These are phyloP conservation scores for Candida odintsovae DNA, from an alignment of 805 yeast genomes.

Conservation along the genomic window DNA sequence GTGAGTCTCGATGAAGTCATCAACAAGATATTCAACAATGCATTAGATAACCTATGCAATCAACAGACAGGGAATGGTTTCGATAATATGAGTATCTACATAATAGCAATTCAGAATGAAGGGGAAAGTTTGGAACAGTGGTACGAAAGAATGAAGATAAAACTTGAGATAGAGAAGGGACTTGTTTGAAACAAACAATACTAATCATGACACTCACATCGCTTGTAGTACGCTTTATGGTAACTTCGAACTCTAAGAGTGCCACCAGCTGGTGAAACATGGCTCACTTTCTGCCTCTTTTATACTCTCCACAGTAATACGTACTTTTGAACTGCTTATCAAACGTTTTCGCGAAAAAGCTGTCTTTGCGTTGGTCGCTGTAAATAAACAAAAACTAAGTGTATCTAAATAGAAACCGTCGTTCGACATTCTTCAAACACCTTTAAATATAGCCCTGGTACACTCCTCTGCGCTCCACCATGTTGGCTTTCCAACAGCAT, in stretches of 20 bases:
- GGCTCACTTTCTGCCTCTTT: no score
- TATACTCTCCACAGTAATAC: no score
- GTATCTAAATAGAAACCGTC: not conserved
- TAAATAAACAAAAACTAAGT: not conserved
- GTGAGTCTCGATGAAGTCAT: conserved; percentile 53
- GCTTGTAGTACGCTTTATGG: no score
- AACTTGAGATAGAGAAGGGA: conserved; percentile 29
- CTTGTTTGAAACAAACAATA: conserved; percentile 7
- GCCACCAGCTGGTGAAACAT: no score
- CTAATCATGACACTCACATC: not conserved
- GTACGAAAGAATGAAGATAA: conserved; percentile 47
- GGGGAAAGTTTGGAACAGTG: conserved; percentile 45
- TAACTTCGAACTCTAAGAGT: no score
- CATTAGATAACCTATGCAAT: conserved; percentile 59
- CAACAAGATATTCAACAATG: conserved; percentile 55
- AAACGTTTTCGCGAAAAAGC: not conserved
- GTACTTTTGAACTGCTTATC: not conserved
- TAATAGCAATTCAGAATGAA: conserved; percentile 53
- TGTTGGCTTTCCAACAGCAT: conserved; percentile 1
- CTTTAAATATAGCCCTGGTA: not conserved
- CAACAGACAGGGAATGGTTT: conserved; percentile 75
- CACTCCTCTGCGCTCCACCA: not conserved
- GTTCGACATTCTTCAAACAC: not conserved
- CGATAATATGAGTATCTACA: conserved; percentile 76
- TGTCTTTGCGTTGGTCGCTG: not conserved